Percentiles rank a stretch among this genome's conserved stretches.
Conservation (phyloP, 352 stramenopile genomes). For the Pythium phragmitis region DNA sequence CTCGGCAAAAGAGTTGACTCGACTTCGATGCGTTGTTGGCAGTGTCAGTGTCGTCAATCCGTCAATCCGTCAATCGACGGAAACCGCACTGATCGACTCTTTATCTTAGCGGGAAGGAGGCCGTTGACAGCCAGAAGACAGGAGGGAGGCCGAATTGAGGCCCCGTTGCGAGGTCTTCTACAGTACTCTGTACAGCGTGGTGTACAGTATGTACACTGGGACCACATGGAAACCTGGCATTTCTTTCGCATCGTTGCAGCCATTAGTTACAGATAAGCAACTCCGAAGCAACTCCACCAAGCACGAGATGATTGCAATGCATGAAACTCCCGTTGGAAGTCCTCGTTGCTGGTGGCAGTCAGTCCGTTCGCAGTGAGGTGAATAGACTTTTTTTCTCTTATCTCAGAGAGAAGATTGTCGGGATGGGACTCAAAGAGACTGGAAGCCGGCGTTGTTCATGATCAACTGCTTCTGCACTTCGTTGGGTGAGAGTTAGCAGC, state of each 20-base stretch:
- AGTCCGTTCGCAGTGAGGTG: not conserved
- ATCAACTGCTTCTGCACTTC: conserved; percentile 5
- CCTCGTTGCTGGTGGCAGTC: not conserved
- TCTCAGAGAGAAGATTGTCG: conserved; percentile 6
- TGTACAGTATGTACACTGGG: not conserved
- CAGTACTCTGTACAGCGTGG: not conserved
- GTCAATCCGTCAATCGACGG: not conserved
- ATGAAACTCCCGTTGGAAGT: too few species aligned
- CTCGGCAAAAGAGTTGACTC: not conserved
- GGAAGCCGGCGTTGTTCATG: not conserved
- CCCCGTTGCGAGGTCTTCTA: too few species aligned
- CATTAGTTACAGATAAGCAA: not conserved
- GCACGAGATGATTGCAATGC: not conserved
- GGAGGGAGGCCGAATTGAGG: too few species aligned
- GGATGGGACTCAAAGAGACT: not conserved
- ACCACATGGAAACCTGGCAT: not conserved
- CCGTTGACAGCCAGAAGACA: not conserved
- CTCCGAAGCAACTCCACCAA: not conserved
- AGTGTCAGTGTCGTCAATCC: conserved; percentile 10
- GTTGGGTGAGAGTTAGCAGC: conserved; percentile 13
- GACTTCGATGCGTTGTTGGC: not conserved
- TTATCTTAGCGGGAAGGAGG: not conserved
- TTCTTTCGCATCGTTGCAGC: conserved; percentile 12
- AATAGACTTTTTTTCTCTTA: not conserved
- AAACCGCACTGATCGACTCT: too few species aligned